A percentile compares a stretch with the other conserved stretches of the same genome.
These are phyloP conservation scores for Acanthamoeba royreba DNA, from an alignment of 208 protist genomes.

Conservation along the genomic window DNA sequence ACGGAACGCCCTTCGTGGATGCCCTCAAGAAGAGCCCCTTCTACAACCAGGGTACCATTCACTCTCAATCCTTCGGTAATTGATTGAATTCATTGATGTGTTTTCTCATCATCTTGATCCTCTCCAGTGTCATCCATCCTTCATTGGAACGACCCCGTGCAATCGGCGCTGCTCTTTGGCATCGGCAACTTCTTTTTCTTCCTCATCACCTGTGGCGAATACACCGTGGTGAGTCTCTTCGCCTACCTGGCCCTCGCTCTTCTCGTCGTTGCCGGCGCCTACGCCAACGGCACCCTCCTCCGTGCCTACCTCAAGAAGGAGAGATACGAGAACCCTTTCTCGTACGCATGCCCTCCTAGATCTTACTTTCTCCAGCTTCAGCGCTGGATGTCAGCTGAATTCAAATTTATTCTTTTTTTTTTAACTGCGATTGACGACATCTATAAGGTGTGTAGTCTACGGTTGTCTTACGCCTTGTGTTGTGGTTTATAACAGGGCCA, in stretches of 20 bases:
- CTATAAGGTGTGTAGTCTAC: too few species aligned
- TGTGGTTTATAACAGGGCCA: too few species aligned
- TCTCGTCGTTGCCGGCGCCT: constrained; percentile 16
- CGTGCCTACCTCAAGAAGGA: constrained; percentile 30
- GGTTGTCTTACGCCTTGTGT: too few species aligned
- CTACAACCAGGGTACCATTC: background rate
- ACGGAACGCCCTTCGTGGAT: background rate
- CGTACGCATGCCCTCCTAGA: background rate
- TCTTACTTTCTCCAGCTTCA: too few species aligned
- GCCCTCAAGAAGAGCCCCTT: constrained; percentile 29
- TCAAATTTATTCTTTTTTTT: too few species aligned
- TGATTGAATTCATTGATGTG: too few species aligned
- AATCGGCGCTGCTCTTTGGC: constrained; percentile 47
- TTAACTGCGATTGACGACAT: too few species aligned
- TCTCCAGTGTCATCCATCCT: background rate
- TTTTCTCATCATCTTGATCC: background rate
- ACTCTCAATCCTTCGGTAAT: background rate
- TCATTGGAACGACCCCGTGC: constrained; percentile 38
- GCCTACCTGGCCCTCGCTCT: constrained; percentile 30
- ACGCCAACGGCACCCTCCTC: constrained; percentile 33
- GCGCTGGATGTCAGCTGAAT: too few species aligned
- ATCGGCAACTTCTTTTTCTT: constrained; percentile 57
- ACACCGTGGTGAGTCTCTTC: constrained; percentile 27
- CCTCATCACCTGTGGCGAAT: constrained; percentile 47
- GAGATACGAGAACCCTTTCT: constrained; percentile 45